Base-by-base conservation (phyloP, 208 protist genomes). In the Phytomonas francai region DNA sequence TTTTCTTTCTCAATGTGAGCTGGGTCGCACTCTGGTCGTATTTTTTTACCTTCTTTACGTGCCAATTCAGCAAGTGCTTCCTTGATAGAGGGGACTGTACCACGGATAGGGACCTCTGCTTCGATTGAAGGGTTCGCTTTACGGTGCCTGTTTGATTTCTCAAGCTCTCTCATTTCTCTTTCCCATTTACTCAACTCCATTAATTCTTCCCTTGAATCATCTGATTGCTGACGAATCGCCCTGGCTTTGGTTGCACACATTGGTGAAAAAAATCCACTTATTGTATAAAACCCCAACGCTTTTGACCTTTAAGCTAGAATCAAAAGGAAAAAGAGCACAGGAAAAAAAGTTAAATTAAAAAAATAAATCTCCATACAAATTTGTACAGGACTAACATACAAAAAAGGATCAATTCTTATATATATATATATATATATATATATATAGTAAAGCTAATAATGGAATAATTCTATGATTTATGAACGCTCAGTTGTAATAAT, bases 71-170 rank as follows among this genome's bases (percentile, higher is more conserved):
- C 63, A 76, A 91, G 70, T 9, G 90, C 90, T 12, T 88, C 75
- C 57, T 94, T 92, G n/a, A 94, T 66, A 6, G 91, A 96, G 16
- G 88, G 83, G 29, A 94, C 91, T 7, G 91, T 93, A 22, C 91
- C 91, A 42, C 91, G 82, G 57, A 96, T 84, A 22, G 91, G 91
- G 32, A 78, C 56, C 3, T 39, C 67, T 0, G 49, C 51, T 2
- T 65, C 33, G 27, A 31, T 57, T n/a, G 75, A 29, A 29, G 56
- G 54, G 33, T 64, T 77, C n/a, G 33, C 31, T 65, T 77, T 91
- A 54, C 80, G 70, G 29, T 72, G 67, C 49, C 78, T 73, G 25
- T 67, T 80, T 2, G 82, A 71, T 31, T 79, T 73, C 42, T 84
- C 79, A 32, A 76, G 60, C 32, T 78, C 67, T 7, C 64, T 63